Evolutionary conservation across 108 stramenopile genomes (phyloP), one percentile per base, ranked within the genome.

Genomic region (Nitzschia palea): DNA sequence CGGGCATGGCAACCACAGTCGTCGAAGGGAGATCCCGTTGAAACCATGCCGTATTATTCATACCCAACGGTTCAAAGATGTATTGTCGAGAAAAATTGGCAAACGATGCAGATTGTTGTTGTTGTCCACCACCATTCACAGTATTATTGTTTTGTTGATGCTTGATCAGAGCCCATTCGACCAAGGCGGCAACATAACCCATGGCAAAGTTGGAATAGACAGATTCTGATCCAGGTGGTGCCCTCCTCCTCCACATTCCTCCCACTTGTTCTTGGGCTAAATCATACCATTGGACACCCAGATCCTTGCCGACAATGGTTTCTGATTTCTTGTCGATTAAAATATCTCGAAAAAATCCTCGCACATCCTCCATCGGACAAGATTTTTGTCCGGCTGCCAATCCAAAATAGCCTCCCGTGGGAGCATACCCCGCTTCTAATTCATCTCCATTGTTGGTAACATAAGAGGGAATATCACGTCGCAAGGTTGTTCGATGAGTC

Each of bases 401-500:
- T 8, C 55, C 66, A 28, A 10, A 10, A 25, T 18, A 50, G 4
- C 50, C 64, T 28, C 60, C 60, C 15, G 60, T 32, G 10, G 29
- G 60, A 15, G 51, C 33, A 14, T 40, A 65, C 30, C 48, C 20
- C 8, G 5, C 17, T 40, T 23, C 66, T 25, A 43, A 18, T n/a
- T 62, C 32, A 14, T 40, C 37, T 10, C 37, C 14, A 40, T 40
- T 14, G 14, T 40, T 14, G 14, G 10, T 40, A 40, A 14, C 10
- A 40, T 40, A 40, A 8, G 37, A 40, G 14, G 63, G 63, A 26
- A 65, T 51, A 30, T 65, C 32, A 1, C 0, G n/a, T 48, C 40
- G 28, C 42, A 69, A 31, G 1, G 70, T 63, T 9, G 70, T 63
- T 27, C 62, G 48, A 64, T 71, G 70, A 3, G 70, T 71, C 20